Conservation (phyloP, 2,329 filamentous ascomycete genomes). For the Moelleriella libera region DNA sequence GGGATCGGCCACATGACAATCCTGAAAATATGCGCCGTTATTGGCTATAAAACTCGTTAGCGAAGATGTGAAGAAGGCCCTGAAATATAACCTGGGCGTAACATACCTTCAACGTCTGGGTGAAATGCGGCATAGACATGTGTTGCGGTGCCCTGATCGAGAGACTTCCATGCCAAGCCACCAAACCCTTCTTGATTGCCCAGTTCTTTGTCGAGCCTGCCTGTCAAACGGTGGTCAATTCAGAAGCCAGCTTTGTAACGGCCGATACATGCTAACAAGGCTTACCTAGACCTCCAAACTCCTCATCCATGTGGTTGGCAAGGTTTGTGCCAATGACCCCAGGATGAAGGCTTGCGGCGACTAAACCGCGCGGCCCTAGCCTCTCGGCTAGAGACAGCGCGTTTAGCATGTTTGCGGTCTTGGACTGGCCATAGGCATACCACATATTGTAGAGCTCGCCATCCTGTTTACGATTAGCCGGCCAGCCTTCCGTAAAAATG, state of each 20-base stretch:
- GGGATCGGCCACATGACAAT: slow-evolving; percentile 18
- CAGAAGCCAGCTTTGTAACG: background rate
- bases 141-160: slow-evolving; percentile 17
- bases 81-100: no score
- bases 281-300: background rate
- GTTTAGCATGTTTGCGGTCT: slow-evolving; percentile 22
- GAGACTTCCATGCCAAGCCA: slow-evolving; percentile 7
- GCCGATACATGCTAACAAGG: no score
- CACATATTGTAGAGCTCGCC: slow-evolving; percentile 16
- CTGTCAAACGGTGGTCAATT: slow-evolving; percentile 4
- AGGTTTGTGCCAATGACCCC: slow-evolving; percentile 14
- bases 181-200: background rate
- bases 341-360: slow-evolving; percentile 19
- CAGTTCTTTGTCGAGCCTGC: slow-evolving; percentile 3
- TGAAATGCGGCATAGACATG: slow-evolving; percentile 23
- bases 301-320: slow-evolving; percentile 6
- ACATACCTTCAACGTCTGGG: slow-evolving; percentile 14
- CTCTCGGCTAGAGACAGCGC: slow-evolving; percentile 16
- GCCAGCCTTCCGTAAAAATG: no score
- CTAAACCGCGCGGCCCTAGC: slow-evolving; percentile 14
- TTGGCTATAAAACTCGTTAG: slow-evolving; percentile 1
- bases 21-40: slow-evolving; percentile 17
- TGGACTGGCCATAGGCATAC: slow-evolving; percentile 22
- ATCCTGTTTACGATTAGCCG: slow-evolving; percentile 7
- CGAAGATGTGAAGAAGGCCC: no score